These are phyloP conservation scores for Suillus placidus DNA, from an alignment of 768 basidiomycete genomes.

Conservation along the genomic window DNA sequence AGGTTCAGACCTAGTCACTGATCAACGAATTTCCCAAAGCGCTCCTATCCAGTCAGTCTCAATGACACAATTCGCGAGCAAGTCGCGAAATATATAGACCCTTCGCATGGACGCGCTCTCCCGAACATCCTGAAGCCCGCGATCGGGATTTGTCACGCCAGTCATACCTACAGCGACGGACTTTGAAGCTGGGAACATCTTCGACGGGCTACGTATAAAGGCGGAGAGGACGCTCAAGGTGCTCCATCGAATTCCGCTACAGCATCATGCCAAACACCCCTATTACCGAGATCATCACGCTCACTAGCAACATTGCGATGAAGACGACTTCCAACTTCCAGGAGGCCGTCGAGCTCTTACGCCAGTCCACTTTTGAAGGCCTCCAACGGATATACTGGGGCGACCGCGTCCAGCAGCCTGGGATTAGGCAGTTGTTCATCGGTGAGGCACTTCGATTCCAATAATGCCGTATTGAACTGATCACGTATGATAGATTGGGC, in stretches of 20 bases:
- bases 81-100: not conserved
- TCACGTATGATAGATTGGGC: conserved; percentile 2
- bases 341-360: not conserved
- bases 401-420: conserved; percentile 11
- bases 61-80: not conserved
- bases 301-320: not conserved
- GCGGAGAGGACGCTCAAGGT: not conserved
- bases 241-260: not conserved
- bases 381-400: not conserved
- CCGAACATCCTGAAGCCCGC: not conserved
- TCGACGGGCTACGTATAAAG: not conserved
- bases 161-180: not conserved
- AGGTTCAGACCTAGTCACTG: not conserved
- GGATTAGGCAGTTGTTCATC: not conserved
- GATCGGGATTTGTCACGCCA: not conserved
- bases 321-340: not conserved
- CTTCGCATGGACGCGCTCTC: not conserved
- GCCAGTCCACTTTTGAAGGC: not conserved
- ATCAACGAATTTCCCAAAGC: not conserved
- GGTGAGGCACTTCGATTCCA: not conserved
- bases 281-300: not conserved
- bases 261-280: not conserved
- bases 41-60: not conserved
- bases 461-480: no score
- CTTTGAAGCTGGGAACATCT: not conserved